Conservation (phyloP, 371 early-diverging fungal genomes). For the Actinomortierella ambigua region DNA sequence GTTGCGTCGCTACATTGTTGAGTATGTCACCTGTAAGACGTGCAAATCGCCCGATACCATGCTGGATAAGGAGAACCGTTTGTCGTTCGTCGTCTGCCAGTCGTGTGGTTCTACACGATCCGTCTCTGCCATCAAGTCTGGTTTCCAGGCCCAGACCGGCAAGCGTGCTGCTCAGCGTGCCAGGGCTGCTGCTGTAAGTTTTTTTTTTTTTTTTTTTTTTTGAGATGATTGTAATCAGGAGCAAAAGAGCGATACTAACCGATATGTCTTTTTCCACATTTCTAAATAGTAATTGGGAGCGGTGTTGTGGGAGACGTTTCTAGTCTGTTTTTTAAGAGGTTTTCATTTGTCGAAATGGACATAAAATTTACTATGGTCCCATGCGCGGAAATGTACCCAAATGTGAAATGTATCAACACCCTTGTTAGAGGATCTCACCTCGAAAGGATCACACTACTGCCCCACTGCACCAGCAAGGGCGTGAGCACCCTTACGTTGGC, state of each 20-base stretch:
- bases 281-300: not conserved
- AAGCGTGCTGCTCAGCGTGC: slow-evolving; percentile 60
- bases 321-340: no score
- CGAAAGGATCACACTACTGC: no score
- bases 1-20: slow-evolving; percentile 97
- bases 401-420: no score
- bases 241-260: not conserved
- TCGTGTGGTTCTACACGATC: slow-evolving; percentile 97
- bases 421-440: no score
- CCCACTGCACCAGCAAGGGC: no score
- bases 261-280: no score
- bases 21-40: slow-evolving; percentile 99
- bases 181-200: slow-evolving; percentile 44
- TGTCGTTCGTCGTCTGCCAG: slow-evolving; percentile 98
- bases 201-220: not conserved
- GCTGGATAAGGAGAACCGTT: slow-evolving; percentile 96
- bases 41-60: slow-evolving; percentile 98
- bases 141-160: slow-evolving; percentile 93
- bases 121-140: slow-evolving; percentile 98
- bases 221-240: not conserved
- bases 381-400: no score
- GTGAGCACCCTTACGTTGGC: no score
- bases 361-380: no score
- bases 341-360: no score
- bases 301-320: slow-evolving; percentile 1